Evolutionary conservation across 768 basidiomycete species (phyloP), one percentile per base, ranked within the genome.

Genomic region (Tylopilus subfusipes): DNA sequence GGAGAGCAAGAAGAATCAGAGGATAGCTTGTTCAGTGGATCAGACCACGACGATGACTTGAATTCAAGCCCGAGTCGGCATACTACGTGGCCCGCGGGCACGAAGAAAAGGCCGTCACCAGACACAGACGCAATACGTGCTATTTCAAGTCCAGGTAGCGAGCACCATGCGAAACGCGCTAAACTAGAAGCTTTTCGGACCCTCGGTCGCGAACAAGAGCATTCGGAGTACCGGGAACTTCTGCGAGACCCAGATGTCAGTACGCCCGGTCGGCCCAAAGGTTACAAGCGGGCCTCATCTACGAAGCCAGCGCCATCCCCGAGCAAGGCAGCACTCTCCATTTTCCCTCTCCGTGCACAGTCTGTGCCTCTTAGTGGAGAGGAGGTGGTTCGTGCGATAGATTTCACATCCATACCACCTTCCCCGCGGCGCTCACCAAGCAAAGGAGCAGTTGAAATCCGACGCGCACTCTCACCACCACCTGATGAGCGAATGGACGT

Each of bases 1-100:
- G 48, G 29, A 44, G 44, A 48, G 19, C 58, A 61, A 39, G 59
- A 55, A 8, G 68, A 68, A 5, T 74, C 75, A 29, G 48, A 43
- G 16, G 80, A 81, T 60, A 67, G 78, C 29, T 66, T 79, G 29
- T 67, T 81, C 25, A 21, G 18, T 24, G 27, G 50, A 38, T 24
- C 34, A 40, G 21, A 24, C 30, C n/a, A 16, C 12, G 27, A 19
- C 30, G 42, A 39, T 29, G 43, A 49, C 34, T 29, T 33, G 19
- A 33, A 44, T 31, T 39, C 51, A 10, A 30, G 13, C 22, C 33
- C 29, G 42, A 36, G 8, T 42, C 63, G 34, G 24, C 34, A 38
- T 27, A 24, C 46, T 1, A 50, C 22, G 18, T 40, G 49, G 54
- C 52, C 60, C 40, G 18, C 49, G 18, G 31, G 44, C 21, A 53